These are phyloP conservation scores for Pelargonium citronellum DNA, from an alignment of 441 rosid species.

Conservation along the genomic window DNA sequence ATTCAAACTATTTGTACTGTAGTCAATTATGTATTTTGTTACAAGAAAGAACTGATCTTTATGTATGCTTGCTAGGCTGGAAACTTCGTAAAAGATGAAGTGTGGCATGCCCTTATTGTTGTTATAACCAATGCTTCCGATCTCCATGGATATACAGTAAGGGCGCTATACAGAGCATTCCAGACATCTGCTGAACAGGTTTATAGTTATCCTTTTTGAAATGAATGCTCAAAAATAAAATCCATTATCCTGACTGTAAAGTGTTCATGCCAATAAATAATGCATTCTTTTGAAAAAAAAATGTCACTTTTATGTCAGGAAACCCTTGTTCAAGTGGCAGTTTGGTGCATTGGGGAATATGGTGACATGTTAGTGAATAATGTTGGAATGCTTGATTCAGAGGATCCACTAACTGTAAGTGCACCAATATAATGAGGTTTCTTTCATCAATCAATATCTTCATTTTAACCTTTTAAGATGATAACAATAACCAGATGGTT, in stretches of 20 bases:
- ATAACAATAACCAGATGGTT: background rate
- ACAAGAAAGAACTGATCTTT: constrained; percentile 28
- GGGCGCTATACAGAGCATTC: constrained; percentile 77
- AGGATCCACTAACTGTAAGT: constrained; percentile 89
- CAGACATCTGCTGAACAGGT: constrained; percentile 84
- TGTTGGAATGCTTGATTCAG: constrained; percentile 73
- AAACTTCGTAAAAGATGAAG: constrained; percentile 95
- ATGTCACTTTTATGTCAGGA: constrained; percentile 44
- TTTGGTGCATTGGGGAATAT: constrained; percentile 99
- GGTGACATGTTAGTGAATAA: constrained; percentile 89
- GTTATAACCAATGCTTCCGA: constrained; percentile 91
- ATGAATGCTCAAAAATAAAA: too few species aligned
- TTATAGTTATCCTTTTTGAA: constrained; percentile 12
- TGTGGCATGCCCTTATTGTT: constrained; percentile 89
- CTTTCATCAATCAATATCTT: constrained; percentile 10
- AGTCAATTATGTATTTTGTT: constrained; percentile 16
- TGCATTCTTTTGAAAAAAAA: background rate
- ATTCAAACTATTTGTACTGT: constrained; percentile 12
- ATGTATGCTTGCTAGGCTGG: constrained; percentile 80
- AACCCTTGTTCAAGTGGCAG: constrained; percentile 87
- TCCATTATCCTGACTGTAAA: too few species aligned
- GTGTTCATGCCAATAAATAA: background rate
- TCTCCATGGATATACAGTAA: constrained; percentile 91
- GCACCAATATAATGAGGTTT: constrained; percentile 22
- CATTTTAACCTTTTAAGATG: background rate